A percentile compares a stretch with the other conserved stretches of the same genome.
These are phyloP conservation scores for Exophiala lecanii-corni DNA, from an alignment of 2,329 filamentous ascomycete species.

Conservation along the genomic window DNA sequence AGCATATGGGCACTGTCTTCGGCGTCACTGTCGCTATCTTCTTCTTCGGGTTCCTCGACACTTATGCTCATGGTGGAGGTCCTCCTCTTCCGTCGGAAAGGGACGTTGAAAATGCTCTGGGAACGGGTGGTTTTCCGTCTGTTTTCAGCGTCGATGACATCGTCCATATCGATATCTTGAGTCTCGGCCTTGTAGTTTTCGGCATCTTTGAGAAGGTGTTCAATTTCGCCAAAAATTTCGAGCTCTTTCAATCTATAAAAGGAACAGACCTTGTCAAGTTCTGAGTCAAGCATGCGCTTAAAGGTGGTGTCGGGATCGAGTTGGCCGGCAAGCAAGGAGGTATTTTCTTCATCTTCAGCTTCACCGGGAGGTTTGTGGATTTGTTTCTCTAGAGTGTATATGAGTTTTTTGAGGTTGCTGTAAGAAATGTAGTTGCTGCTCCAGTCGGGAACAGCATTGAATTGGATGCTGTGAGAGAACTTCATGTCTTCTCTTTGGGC, in stretches of 20 bases:
- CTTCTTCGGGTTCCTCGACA: conserved; percentile 53
- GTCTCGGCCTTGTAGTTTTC: conserved; percentile 60
- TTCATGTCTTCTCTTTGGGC: conserved; percentile 63
- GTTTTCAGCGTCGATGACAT: conserved; percentile 39
- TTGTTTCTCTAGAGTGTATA: conserved; percentile 90
- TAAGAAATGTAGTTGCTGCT: conserved; percentile 97
- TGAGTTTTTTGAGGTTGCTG: conserved; percentile 97
- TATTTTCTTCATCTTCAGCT: conserved; percentile 70
- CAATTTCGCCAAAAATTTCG: conserved; percentile 78
- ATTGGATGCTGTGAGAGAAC: conserved; percentile 99
- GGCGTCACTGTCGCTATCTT: conserved; percentile 38
- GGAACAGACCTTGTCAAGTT: conserved; percentile 87
- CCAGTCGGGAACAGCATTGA: conserved; percentile 99
- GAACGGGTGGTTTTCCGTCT: conserved; percentile 38
- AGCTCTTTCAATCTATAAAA: conserved; percentile 88
- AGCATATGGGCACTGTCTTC: conserved; percentile 25
- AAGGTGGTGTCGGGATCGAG: conserved; percentile 78
- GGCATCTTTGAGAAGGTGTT: conserved; percentile 70
- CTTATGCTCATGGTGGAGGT: conserved; percentile 42
- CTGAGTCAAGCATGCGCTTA: conserved; percentile 72
- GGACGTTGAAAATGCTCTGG: conserved; percentile 51
- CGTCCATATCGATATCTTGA: conserved; percentile 40
- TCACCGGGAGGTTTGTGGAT: conserved; percentile 56
- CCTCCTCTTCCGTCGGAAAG: conserved; percentile 43
- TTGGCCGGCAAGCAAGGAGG: conserved; percentile 68